Conservation (phyloP, 345 rosid species). For the Cardamine resedifolia region DNA sequence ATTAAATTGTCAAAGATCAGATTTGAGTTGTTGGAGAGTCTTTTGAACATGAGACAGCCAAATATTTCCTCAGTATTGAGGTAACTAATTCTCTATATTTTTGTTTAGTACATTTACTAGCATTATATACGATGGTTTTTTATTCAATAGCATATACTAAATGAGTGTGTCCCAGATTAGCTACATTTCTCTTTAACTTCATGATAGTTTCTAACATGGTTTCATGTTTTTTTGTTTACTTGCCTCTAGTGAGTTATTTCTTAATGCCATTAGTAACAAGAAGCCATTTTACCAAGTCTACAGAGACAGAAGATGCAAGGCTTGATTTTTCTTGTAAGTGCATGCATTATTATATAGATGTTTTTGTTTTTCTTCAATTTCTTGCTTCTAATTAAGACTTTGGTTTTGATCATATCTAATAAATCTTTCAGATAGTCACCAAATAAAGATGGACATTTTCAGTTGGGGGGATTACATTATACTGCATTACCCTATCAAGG, state of each 20-base stretch:
- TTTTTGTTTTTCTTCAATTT: background rate
- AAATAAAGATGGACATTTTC: background rate
- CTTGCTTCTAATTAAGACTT: background rate
- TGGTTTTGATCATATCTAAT: background rate
- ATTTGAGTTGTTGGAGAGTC: background rate
- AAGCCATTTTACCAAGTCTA: background rate
- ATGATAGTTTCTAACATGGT: no score
- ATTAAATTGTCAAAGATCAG: background rate
- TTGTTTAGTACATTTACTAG: background rate
- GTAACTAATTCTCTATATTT: background rate
- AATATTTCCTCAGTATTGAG: background rate
- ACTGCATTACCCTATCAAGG: no score
- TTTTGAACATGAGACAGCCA: background rate
- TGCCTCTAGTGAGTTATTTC: no score
- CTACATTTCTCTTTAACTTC: no score
- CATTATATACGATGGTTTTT: background rate
- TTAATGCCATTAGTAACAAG: no score
- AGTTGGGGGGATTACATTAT: no score
- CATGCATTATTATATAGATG: background rate
- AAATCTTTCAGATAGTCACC: background rate
- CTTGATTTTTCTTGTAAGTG: background rate
- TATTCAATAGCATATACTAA: no score
- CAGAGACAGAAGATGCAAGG: background rate
- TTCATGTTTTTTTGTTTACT: no score
- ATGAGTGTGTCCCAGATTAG: no score